phyloP scores from a whole-genome alignment of 163 green algal species.

The Chlamydomonas reinhardtii region DNA sequence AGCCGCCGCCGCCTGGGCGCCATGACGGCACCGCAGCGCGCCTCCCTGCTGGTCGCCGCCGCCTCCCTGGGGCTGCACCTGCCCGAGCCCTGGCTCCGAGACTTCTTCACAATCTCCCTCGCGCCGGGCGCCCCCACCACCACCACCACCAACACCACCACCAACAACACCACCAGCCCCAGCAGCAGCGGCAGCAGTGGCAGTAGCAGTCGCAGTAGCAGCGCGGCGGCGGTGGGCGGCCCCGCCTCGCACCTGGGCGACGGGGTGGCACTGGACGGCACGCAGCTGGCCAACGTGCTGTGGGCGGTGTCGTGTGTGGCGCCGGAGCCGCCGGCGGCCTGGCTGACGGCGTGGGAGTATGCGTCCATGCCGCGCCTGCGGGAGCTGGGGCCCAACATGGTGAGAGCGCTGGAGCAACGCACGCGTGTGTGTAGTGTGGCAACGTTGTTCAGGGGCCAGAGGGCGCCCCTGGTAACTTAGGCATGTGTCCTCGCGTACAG shows the following conservation, averaged over 20 bases:
- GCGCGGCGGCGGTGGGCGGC: too few relatives aligned
- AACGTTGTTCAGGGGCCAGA: too few relatives aligned
- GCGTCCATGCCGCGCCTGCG: conserved; percentile 7
- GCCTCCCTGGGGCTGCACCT: conserved; percentile 39
- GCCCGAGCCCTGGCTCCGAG: conserved; percentile 27
- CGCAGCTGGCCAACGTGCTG: conserved; percentile 44
- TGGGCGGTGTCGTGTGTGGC: conserved; percentile 33
- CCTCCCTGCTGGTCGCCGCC: conserved; percentile 13
- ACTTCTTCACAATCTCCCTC: conserved; percentile 30
- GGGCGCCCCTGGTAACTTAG: too few relatives aligned
- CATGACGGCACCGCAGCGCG: conserved; percentile 10
- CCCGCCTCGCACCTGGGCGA: too few relatives aligned
- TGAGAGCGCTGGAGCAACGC: too few relatives aligned
- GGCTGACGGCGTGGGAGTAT: conserved; percentile 17
- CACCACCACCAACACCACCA: background rate
- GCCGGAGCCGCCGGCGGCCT: conserved; percentile 2
- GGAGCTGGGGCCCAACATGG: conserved; percentile 33
- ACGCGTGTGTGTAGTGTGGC: too few relatives aligned
- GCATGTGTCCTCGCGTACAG: too few relatives aligned
- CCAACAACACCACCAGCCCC: background rate
- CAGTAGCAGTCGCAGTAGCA: background rate
- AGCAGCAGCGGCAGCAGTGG: background rate
- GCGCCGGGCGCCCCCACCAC: background rate
- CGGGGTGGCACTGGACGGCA: background rate
- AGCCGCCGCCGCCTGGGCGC: conserved; percentile 1